A percentile compares a stretch with the other conserved stretches of the same genome.
Conservation (phyloP, 805 yeast species). For the Pichia insulana region DNA sequence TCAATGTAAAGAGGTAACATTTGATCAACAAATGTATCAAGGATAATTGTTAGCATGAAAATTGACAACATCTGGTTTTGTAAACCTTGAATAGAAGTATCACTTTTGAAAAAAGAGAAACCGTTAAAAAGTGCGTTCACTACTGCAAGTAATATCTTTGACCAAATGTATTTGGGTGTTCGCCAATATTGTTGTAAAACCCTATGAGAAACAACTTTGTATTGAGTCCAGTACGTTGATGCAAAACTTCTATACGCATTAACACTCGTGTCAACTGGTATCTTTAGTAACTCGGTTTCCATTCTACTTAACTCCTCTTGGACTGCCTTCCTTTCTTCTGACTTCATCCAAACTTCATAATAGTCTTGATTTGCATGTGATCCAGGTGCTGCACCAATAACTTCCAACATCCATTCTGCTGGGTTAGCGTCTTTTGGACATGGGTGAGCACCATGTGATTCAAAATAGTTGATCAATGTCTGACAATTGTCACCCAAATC, state of each 20-base stretch:
- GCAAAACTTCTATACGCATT: slow-evolving; percentile 38
- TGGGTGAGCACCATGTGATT: slow-evolving; percentile 50
- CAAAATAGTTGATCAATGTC: slow-evolving; percentile 57
- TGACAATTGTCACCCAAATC: slow-evolving; percentile 51
- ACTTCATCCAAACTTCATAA: slow-evolving; percentile 68
- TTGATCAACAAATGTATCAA: slow-evolving; percentile 53
- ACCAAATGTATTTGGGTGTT: slow-evolving; percentile 52
- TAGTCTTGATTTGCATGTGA: slow-evolving; percentile 66
- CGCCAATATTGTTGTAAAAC: slow-evolving; percentile 57
- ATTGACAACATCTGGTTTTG: slow-evolving; percentile 78
- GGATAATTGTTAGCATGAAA: slow-evolving; percentile 56
- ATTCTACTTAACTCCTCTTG: slow-evolving; percentile 51
- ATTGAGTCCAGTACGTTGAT: slow-evolving; percentile 34
- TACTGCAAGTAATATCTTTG: slow-evolving; percentile 44
- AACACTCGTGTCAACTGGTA: slow-evolving; percentile 26
- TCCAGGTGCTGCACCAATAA: slow-evolving; percentile 78
- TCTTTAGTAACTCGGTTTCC: slow-evolving; percentile 47
- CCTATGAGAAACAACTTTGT: slow-evolving; percentile 38
- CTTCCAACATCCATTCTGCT: slow-evolving; percentile 89
- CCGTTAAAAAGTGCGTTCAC: slow-evolving; percentile 55
- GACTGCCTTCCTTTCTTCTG: slow-evolving; percentile 52
- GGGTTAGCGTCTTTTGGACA: slow-evolving; percentile 71
- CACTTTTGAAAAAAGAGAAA: slow-evolving; percentile 60
- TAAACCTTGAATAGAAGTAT: slow-evolving; percentile 52
- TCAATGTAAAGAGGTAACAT: slow-evolving; percentile 51